phyloP scores from a whole-genome alignment of 352 stramenopile genomes.

The Globisporangium echinulatum region DNA sequence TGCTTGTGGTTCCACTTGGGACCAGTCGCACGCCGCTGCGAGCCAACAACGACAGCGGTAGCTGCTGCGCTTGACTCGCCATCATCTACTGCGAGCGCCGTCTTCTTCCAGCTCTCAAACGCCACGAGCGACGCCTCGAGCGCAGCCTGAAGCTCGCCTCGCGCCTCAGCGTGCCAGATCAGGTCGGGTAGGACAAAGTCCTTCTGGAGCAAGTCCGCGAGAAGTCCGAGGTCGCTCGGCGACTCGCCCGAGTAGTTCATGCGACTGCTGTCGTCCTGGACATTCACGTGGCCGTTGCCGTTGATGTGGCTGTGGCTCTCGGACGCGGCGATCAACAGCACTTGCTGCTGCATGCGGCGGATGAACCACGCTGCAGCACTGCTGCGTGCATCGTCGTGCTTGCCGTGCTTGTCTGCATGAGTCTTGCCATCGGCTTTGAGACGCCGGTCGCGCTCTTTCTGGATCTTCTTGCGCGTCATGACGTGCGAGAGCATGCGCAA shows the following conservation, averaged over 20 bases:
- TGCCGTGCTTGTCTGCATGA: conserved; percentile 8
- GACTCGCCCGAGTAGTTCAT: conserved; percentile 77
- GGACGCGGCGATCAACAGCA: conserved; percentile 35
- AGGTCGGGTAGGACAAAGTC: conserved; percentile 75
- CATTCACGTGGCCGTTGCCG: conserved; percentile 9
- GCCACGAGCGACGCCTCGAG: conserved; percentile 38
- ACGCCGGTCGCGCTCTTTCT: conserved; percentile 39
- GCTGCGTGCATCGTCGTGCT: conserved; percentile 12
- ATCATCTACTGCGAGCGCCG: conserved; percentile 6
- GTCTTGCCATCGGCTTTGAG: neutral
- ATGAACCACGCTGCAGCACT: conserved; percentile 52
- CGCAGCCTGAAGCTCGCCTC: conserved; percentile 43
- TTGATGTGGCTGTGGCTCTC: conserved; percentile 27
- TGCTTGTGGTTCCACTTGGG: conserved; percentile 65
- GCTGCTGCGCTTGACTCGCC: conserved; percentile 1
- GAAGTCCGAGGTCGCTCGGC: conserved; percentile 48
- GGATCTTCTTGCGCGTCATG: conserved; percentile 50
- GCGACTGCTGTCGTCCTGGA: conserved; percentile 23
- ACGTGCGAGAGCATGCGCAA: conserved; percentile 68
- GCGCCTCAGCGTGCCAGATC: conserved; percentile 65
- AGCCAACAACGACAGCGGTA: conserved; percentile 18
- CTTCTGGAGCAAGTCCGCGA: conserved; percentile 60
- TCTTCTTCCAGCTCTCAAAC: conserved; percentile 45
- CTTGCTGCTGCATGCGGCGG: conserved; percentile 57
- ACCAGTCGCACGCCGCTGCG: conserved; percentile 17